These are phyloP conservation scores for Hansfordia pulvinata DNA, from an alignment of 2,329 filamentous ascomycete genomes.

Conservation along the genomic window DNA sequence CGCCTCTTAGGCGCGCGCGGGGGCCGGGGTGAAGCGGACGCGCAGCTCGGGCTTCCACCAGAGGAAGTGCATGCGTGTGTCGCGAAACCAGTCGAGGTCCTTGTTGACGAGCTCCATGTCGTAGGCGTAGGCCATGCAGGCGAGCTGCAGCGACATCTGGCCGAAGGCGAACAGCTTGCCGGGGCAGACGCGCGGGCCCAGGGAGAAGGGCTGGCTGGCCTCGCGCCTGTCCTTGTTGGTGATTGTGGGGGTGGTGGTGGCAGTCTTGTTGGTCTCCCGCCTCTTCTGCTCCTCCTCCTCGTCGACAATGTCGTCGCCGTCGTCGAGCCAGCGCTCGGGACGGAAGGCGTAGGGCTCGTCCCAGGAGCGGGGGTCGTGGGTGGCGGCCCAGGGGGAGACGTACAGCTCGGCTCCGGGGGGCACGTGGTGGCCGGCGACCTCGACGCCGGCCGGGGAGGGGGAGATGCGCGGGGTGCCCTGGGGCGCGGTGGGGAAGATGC, in stretches of 20 bases:
- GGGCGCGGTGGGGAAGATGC: constrained; percentile 20
- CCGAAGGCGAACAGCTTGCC: constrained; percentile 14
- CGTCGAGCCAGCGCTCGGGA: constrained; percentile 3
- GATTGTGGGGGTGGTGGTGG: neutral
- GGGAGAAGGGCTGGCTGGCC: constrained; percentile 3
- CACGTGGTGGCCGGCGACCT: too few species aligned
- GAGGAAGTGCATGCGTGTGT: constrained; percentile 12
- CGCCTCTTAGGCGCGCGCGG: too few species aligned
- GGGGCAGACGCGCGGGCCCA: constrained; percentile 4
- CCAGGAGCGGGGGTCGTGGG: constrained; percentile 1
- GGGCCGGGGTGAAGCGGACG: too few species aligned
- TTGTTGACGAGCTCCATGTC: constrained; percentile 17
- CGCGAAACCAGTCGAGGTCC: constrained; percentile 19
- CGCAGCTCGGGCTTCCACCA: constrained; percentile 17
- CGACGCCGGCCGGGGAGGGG: too few species aligned
- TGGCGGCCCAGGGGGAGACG: constrained; percentile 2
- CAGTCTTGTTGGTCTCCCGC: too few species aligned
- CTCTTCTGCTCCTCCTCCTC: too few species aligned
- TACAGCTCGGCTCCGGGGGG: too few species aligned
- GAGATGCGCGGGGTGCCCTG: too few species aligned
- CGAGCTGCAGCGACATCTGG: constrained; percentile 20
- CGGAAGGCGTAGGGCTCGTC: constrained; percentile 2
- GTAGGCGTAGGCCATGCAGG: constrained; percentile 19
- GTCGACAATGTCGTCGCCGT: too few species aligned
- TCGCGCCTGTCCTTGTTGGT: constrained; percentile 4